phyloP scores from a whole-genome alignment of 2,329 filamentous ascomycete species.

The Neobulgaria alba region DNA sequence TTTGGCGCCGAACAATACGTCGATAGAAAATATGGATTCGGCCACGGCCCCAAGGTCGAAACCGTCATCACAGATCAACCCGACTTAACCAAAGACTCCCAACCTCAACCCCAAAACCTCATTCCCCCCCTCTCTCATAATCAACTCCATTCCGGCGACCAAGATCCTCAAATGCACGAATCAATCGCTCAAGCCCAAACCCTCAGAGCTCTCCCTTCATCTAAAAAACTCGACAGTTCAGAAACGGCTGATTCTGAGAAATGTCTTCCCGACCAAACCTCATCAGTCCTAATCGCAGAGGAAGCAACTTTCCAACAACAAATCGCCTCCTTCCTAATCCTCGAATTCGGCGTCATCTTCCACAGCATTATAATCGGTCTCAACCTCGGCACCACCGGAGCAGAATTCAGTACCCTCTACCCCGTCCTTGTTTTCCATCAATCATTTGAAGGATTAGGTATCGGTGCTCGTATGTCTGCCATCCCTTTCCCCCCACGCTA shows the following conservation, averaged over 20 bases:
- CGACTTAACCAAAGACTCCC: conserved; percentile 3
- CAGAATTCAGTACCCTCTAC: conserved; percentile 49
- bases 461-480: conserved; percentile 49
- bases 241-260: conserved; percentile 12
- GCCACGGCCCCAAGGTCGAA: conserved; percentile 20
- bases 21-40: conserved; percentile 23
- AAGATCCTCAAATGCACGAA: conserved; percentile 25
- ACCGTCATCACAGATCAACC: conserved; percentile 19
- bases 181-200: conserved; percentile 17
- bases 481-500: conserved; percentile 40
- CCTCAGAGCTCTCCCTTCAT: conserved; percentile 8
- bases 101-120: no score
- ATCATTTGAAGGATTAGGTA: conserved; percentile 54
- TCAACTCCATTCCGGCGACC: conserved; percentile 34
- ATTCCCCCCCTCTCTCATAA: conserved; percentile 28
- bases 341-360: conserved; percentile 45
- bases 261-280: not conserved
- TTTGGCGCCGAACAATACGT: conserved; percentile 48
- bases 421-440: conserved; percentile 56
- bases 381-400: conserved; percentile 49
- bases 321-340: conserved; percentile 36
- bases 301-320: conserved; percentile 33
- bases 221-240: conserved; percentile 15
- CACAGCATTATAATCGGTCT: conserved; percentile 57
- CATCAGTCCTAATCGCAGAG: conserved; percentile 11